A percentile compares a stretch with the other conserved stretches of the same genome.
Conservation (phyloP, 1,139 yeast species). For the Lodderomyces theae region DNA sequence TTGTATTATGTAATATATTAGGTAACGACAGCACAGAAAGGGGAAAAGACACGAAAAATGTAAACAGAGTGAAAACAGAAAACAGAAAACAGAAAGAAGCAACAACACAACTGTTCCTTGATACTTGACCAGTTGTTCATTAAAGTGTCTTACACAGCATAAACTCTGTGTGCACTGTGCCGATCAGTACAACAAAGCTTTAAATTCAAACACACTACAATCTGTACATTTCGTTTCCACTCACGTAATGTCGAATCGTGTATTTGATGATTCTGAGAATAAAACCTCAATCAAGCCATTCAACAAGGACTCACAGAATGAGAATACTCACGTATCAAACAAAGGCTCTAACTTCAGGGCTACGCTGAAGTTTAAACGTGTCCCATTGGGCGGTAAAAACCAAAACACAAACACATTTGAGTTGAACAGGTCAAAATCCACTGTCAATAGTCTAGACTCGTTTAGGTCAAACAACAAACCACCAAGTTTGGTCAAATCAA, state of each 20-base stretch:
- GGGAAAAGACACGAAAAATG: not conserved
- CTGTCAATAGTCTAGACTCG: slow-evolving; percentile 15
- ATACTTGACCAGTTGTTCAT: too few species aligned
- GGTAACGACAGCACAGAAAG: not conserved
- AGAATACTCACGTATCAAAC: slow-evolving; percentile 5
- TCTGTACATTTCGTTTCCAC: too few species aligned
- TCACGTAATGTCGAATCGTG: slow-evolving; percentile 4
- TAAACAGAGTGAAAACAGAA: not conserved
- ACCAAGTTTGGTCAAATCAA: slow-evolving; percentile 35
- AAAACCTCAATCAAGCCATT: slow-evolving; percentile 3
- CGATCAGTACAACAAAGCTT: too few species aligned
- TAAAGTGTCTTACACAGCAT: too few species aligned
- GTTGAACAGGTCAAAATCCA: slow-evolving; percentile 35
- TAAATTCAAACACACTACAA: too few species aligned
- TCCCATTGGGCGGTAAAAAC: slow-evolving; percentile 53
- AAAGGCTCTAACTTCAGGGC: slow-evolving; percentile 5
- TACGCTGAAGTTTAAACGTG: slow-evolving; percentile 19
- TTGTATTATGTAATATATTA: not conserved
- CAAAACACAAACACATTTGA: slow-evolving; percentile 31
- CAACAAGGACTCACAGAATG: slow-evolving; percentile 6
- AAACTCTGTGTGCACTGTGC: too few species aligned
- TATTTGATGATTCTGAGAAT: slow-evolving; percentile 7
- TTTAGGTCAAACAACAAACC: slow-evolving; percentile 8
- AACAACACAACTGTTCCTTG: not conserved
- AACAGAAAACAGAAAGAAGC: not conserved